Percentiles rank a stretch among this genome's conserved stretches.
Evolutionary conservation across 345 rosid genomes (phyloP).

Genomic region (Jatropha curcas): DNA sequence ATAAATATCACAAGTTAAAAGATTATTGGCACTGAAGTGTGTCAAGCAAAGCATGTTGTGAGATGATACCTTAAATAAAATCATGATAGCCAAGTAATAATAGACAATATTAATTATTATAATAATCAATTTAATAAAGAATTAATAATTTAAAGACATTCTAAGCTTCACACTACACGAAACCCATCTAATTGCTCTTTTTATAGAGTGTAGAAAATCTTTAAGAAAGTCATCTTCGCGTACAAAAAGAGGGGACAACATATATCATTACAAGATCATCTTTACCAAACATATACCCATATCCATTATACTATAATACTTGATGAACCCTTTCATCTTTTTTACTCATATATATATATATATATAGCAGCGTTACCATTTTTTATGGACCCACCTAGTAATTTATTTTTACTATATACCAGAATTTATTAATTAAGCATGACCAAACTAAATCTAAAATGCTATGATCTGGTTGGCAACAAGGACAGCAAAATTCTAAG

Average conservation of each 20-base stretch:
- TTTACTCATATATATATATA: background rate
- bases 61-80: slow-evolving; percentile 11
- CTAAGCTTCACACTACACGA: slow-evolving; percentile 16
- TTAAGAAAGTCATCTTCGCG: slow-evolving; percentile 16
- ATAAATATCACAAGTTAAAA: background rate
- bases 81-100: slow-evolving; percentile 5
- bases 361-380: background rate
- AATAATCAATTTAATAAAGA: slow-evolving; percentile 15
- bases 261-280: slow-evolving; percentile 39
- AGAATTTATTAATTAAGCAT: background rate
- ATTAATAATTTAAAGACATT: slow-evolving; percentile 11
- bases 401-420: background rate
- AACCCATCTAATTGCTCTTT: background rate
- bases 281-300: slow-evolving; percentile 45
- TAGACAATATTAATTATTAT: slow-evolving; percentile 16
- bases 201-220: slow-evolving; percentile 8
- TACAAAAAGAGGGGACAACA: slow-evolving; percentile 38
- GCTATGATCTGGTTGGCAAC: slow-evolving; percentile 45
- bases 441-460: background rate
- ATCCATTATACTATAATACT: slow-evolving; percentile 7
- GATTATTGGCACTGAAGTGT: background rate
- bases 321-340: background rate
- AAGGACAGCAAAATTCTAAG: slow-evolving; percentile 26
- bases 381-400: background rate
- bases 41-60: slow-evolving; percentile 6